These are phyloP conservation scores for Termitomyces sp. DNA, from an alignment of 1,284 basidiomycete species.

Conservation along the genomic window DNA sequence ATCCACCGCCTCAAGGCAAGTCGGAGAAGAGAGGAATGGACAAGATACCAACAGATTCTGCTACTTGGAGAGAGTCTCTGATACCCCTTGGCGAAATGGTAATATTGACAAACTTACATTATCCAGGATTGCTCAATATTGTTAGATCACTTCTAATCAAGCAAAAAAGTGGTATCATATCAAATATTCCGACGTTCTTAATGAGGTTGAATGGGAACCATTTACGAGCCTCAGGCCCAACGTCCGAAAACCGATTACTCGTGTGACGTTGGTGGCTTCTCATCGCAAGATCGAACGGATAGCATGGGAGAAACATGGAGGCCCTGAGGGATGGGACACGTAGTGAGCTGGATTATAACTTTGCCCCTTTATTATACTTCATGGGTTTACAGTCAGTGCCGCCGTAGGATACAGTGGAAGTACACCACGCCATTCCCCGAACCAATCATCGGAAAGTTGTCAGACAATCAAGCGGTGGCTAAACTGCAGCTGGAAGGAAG, in stretches of 20 bases:
- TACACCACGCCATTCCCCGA: neutral
- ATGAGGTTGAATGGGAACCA: neutral
- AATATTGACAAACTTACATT: no score
- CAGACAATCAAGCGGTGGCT: neutral
- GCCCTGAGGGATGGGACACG: conserved; percentile 5
- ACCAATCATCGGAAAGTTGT: neutral
- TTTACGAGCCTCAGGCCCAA: neutral
- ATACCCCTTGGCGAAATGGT: neutral
- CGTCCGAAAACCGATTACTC: neutral
- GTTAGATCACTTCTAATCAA: neutral
- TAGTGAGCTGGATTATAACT: neutral
- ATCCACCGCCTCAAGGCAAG: neutral
- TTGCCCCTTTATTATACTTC: neutral
- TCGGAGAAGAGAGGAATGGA: neutral
- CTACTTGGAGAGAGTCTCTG: neutral
- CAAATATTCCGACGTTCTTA: neutral
- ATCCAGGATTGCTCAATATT: neutral
- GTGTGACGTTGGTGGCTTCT: neutral
- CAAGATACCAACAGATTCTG: neutral
- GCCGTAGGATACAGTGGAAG: no score
- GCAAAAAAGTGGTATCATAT: neutral
- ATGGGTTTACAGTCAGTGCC: neutral
- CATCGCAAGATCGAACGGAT: conserved; percentile 5
- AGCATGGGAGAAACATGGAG: conserved; percentile 7
- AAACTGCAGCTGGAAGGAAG: neutral